Evolutionary conservation across 176 grass and related monocot species (phyloP), one percentile per base, ranked within the genome.

Genomic region (Dactylis glomerata): DNA sequence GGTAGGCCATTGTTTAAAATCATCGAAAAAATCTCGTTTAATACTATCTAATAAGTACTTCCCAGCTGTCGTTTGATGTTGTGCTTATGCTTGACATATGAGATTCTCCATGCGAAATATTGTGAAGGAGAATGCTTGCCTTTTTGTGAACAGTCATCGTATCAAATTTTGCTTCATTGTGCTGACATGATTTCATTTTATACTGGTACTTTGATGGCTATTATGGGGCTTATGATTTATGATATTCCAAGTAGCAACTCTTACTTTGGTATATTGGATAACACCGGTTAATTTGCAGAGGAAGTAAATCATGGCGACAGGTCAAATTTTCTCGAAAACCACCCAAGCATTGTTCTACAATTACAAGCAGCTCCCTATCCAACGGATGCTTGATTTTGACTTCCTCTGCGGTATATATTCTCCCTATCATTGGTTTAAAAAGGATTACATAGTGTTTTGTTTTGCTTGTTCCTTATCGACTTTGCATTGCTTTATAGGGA

Each of bases 351-450:
- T 98, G 82, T 98, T 98, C 83, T 98, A 98, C 76, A 98, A 98
- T 73, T 98, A 98, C 85, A 98, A 98, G 93, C 96, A 98, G 81
- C 96, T 98, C 45, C 96, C 96, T 12, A 98, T 95, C 68, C 96
- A 98, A 79, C 86, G 96, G 61, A 98, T 98, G 96, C 96, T 98
- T 59, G 96, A 99, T 80, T 99, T 99, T 89, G 93, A 99, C 75
- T 99, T 99, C 85, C 91, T 99, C 17, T 99, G 91, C 61, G 96
- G 96, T 95, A 85, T n/a, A 33, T 85, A 52, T 85, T 11, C 34
- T 57, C 31, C 13, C 63, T 81, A 79, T 86, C 8, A 31, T 75
- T 75, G 3, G 6, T 57, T 57, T 83, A 49, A 67, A 63, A 83
- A 68, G 5, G 26, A 51, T 52, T 55, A 45, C 79, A 77, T 75